Base-by-base conservation (phyloP, 768 basidiomycete genomes). In the Mycena metata region DNA sequence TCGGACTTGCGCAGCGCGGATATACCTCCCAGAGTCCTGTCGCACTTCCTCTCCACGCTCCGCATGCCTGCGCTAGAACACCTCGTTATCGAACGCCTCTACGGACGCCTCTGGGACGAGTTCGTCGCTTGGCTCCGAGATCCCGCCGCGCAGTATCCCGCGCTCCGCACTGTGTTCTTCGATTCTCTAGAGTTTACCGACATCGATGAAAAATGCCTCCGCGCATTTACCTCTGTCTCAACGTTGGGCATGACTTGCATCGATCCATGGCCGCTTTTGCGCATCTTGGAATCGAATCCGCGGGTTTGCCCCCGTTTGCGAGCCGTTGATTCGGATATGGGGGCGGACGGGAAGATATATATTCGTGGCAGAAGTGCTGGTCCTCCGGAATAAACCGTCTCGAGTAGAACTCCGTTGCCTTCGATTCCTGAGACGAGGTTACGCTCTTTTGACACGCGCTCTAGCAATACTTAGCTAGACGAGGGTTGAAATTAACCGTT, bases 31-130 rank as follows among this genome's bases (percentile, higher is more conserved):
- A 59, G 45, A 5, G 36, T 24, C 11, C 59, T 67, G 6, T 13
- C 66, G 36, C 24, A 8, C 2, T 36, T 67, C 23, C 58, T 67
- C 12, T 41, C 42, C 43, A 42, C 50, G 9, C 42, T 67, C 17
- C 66, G 52, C 46, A 67, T 67, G 66, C 66, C 66, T 2, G 21
- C 23, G 11, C 66, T 67, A 30, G 26, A 55, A 39, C 36, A 55
- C 17, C 58, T 67, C 42, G 36, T 6, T 5, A 56, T 67, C 35
- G 17, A 56, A 24, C 19, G 45, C 23, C 52, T 67, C 16, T 26
- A 30, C 13, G 66, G 66, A 8, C 56, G 60, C 36, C 33, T 67
- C 1, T 55, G 66, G 51, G 59, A 67, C 24, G 66, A 67, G 13
- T 56, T 67, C n/a, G 46, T 61, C 19, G 12, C 19, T 13, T 60